A percentile compares a stretch with the other conserved stretches of the same genome.
Conservation (phyloP, 202 grass and related monocot species). For the Zoysia matrella region DNA sequence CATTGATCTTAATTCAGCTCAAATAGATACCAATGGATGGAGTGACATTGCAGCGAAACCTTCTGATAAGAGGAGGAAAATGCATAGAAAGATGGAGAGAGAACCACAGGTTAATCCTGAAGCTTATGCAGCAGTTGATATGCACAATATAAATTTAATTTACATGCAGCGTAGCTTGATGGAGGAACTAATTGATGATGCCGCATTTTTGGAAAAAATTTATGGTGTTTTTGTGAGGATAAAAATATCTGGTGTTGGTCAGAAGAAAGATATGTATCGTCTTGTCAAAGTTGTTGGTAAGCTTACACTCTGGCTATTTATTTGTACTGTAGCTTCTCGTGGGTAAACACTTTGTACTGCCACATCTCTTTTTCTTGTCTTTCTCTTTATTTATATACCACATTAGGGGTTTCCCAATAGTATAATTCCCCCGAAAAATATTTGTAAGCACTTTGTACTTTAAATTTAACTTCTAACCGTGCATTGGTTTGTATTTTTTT, state of each 20-base stretch:
- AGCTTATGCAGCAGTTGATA: conserved; percentile 88
- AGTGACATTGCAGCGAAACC: conserved; percentile 51
- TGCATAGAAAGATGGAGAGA: conserved; percentile 69
- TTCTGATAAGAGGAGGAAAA: conserved; percentile 63
- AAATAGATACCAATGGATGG: conserved; percentile 65
- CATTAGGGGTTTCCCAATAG: too few species aligned
- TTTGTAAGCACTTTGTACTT: too few species aligned
- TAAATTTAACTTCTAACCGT: background rate
- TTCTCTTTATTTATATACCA: too few species aligned
- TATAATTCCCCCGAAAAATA: too few species aligned
- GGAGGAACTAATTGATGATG: conserved; percentile 87
- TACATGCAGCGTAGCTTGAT: conserved; percentile 82
- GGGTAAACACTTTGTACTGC: too few species aligned
- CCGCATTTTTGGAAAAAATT: conserved; percentile 71
- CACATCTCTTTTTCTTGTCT: too few species aligned
- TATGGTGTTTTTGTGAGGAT: conserved; percentile 89
- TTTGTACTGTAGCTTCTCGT: too few species aligned
- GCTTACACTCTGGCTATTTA: too few species aligned
- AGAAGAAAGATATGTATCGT: conserved; percentile 95
- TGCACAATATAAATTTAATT: conserved; percentile 90
- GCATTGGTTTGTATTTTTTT: conserved; percentile 15
- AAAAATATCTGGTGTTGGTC: conserved; percentile 78
- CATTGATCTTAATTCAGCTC: conserved; percentile 58
- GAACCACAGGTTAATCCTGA: conserved; percentile 57
- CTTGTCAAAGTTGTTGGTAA: conserved; percentile 99